Percentiles rank a stretch among this genome's conserved stretches.
Conservation (phyloP, 495 filamentous ascomycete species). For the Xylaria curta region DNA sequence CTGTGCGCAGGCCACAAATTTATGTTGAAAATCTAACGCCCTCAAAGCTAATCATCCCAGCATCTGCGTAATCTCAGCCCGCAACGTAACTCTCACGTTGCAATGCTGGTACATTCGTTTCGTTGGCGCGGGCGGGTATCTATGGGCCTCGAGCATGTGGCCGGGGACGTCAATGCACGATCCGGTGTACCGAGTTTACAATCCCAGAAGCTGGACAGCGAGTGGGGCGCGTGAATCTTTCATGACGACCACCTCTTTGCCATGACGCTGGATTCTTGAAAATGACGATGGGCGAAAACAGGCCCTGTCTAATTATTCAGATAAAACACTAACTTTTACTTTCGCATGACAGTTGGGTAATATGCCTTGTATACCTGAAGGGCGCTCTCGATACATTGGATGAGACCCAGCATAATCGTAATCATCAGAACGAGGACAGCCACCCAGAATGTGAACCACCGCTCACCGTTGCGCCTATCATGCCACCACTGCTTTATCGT, state of each 20-base stretch:
- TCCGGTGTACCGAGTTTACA: neutral
- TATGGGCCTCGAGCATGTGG: too few species aligned
- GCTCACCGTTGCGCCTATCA: slow-evolving; percentile 55
- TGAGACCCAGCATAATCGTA: slow-evolving; percentile 57
- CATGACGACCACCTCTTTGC: neutral
- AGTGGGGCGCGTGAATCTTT: neutral
- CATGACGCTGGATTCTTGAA: neutral
- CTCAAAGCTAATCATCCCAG: too few species aligned
- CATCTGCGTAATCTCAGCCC: too few species aligned
- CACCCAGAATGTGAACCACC: slow-evolving; percentile 65
- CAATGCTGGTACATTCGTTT: too few species aligned
- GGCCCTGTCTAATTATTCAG: neutral
- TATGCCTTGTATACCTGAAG: slow-evolving; percentile 38
- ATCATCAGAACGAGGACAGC: slow-evolving; percentile 54
- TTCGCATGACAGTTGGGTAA: slow-evolving; percentile 33
- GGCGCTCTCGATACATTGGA: slow-evolving; percentile 55
- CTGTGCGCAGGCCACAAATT: too few species aligned
- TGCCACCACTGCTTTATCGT: slow-evolving; percentile 58
- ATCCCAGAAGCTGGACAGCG: neutral
- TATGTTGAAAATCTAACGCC: too few species aligned
- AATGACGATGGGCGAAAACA: neutral
- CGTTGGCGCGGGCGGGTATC: too few species aligned
- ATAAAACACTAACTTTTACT: too few species aligned
- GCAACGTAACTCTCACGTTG: too few species aligned
- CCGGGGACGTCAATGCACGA: too few species aligned